phyloP scores from a whole-genome alignment of 225 moss, liverwort and hornwort genomes.

The Physcomitrellopsis africana region DNA sequence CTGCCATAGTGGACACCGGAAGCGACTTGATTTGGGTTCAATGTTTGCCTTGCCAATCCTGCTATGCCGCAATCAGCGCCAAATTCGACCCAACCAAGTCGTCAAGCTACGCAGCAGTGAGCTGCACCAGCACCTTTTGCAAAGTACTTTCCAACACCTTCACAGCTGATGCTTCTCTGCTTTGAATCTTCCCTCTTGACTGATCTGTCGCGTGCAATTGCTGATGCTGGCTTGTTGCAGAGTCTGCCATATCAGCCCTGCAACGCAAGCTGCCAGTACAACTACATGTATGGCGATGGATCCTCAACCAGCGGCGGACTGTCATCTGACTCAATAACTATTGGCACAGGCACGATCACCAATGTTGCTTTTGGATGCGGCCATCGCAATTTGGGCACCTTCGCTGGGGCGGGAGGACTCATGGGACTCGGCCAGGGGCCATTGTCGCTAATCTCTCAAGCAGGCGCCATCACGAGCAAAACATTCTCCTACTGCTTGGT shows the following conservation, averaged over 20 bases:
- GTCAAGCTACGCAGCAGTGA: background rate
- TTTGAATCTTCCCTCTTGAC: background rate
- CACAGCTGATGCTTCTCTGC: background rate
- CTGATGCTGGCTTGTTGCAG: background rate
- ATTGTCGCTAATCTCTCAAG: conserved; percentile 24
- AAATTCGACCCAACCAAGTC: conserved; percentile 25
- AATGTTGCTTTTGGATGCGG: conserved; percentile 30
- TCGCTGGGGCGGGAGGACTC: conserved; percentile 25
- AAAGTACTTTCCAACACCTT: background rate
- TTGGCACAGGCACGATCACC: background rate
- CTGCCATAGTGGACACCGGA: conserved; percentile 32
- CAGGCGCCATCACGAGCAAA: conserved; percentile 23
- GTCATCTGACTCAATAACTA: conserved; percentile 26
- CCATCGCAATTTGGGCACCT: conserved; percentile 10
- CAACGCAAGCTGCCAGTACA: conserved; percentile 9
- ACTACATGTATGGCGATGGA: conserved; percentile 27
- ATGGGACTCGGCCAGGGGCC: conserved; percentile 38
- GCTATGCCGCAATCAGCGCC: conserved; percentile 39
- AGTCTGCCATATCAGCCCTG: background rate
- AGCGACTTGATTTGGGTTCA: conserved; percentile 58
- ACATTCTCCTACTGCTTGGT: conserved; percentile 60
- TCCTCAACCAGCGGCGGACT: conserved; percentile 25
- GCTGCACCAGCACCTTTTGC: conserved; percentile 14
- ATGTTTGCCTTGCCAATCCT: conserved; percentile 52
- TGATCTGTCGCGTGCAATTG: background rate